Base-by-base conservation (phyloP, 2,329 filamentous ascomycete species). In the Sclerotinia spermophila region DNA sequence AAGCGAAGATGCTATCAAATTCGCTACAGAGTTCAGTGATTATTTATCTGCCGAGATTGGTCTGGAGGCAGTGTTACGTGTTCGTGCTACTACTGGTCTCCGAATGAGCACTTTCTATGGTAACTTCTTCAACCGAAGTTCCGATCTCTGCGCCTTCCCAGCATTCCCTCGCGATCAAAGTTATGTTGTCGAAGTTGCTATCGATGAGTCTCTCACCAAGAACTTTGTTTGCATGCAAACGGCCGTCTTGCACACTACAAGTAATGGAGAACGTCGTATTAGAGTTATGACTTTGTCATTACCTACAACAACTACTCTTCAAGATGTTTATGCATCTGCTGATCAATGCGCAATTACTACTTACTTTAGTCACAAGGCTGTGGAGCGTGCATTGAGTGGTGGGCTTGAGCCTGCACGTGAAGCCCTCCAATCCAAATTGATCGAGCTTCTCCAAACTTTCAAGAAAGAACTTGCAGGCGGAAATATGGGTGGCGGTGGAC, bases 101-200 rank as follows among this genome's bases (percentile, higher is more conserved):
- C 90, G 96, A 68, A 98, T 98, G 92, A 97, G 90, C 83, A 94
- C 95, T 2, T 99, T 99, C 83, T 99, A 98, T 81, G 96, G 96
- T 76, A 99, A 99, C 84, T 99, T 99, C 83, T 99, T 99, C 86
- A 99, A 98, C 84, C 89, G 96, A 76, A 97, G 93, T 80, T 97
- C 94, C 24, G 96, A 99, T 82, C 88, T 99, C 44, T 98, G 96
- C 80, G 96, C 96, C 19, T 99, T 99, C 86, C 96, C 96, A 2
- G 94, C 96, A 0, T 98, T 99, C 85, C 96, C 96, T 44, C 91
- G 96, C 79, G 96, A 99, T 78, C 96, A 99, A 81, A 94, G 92
- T 74, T 98, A 98, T 79, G 96, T 98, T 58, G 95, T 99, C 30
- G 96, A 99, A 81, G 96, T 99, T 69, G 94, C 96, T 21, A 98